Percentiles rank a stretch among this genome's conserved stretches.
phyloP scores from a whole-genome alignment of 225 moss, liverwort and hornwort genomes.

The Ulota crispa region DNA sequence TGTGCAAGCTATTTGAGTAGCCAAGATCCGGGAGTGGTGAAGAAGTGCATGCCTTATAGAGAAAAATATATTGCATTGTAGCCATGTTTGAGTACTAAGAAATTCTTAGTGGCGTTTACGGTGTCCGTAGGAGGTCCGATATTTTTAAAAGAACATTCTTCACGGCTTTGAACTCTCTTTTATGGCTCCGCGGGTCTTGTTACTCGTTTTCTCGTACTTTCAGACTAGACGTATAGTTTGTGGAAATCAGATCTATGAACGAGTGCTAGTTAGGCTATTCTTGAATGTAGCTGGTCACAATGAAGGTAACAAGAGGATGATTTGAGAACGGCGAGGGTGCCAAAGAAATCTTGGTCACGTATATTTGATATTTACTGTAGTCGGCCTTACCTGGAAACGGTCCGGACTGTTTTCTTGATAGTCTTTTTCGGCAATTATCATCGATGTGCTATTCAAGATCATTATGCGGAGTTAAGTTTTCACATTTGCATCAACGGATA shows the following conservation, averaged over 20 bases:
- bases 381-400: constrained; percentile 1
- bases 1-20: not conserved
- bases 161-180: not conserved
- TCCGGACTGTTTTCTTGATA: constrained; percentile 4
- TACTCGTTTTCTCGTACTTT: not conserved
- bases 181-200: not conserved
- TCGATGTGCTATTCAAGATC: not conserved
- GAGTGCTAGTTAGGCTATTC: not conserved
- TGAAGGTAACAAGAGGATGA: constrained; percentile 8
- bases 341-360: constrained; percentile 9
- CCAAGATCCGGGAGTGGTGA: constrained; percentile 28
- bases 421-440: not conserved
- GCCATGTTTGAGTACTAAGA: not conserved
- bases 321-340: not conserved
- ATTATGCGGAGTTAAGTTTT: constrained; percentile 17
- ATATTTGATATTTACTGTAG: not conserved
- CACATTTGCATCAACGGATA: constrained; percentile 1
- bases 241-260: constrained; percentile 37
- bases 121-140: not conserved
- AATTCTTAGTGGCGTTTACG: not conserved
- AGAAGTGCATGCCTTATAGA: constrained; percentile 10
- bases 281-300: constrained; percentile 15
- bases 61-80: not conserved
- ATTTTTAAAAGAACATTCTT: not conserved
- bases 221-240: not conserved